Evolutionary conservation across 805 yeast species (phyloP).

Genomic region (Priceomyces melissophilus): DNA sequence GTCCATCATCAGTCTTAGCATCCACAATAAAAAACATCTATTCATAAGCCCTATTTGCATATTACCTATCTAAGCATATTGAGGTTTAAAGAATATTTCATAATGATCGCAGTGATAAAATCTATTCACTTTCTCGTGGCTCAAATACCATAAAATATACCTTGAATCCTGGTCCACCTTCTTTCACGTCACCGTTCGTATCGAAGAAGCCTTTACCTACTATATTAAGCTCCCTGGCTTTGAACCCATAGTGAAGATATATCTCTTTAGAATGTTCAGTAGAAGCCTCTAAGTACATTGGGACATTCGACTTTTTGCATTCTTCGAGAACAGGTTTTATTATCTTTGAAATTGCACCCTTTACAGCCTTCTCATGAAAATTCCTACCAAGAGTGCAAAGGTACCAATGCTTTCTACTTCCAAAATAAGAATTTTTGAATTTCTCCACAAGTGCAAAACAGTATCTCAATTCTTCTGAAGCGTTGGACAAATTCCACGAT

Average conservation of each 20-base stretch:
- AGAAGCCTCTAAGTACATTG: slow-evolving; percentile 6
- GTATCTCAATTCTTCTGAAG: too few species aligned
- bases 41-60: too few species aligned
- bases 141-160: neutral
- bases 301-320: slow-evolving; percentile 2
- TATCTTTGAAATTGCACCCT: slow-evolving; percentile 4
- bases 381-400: slow-evolving; percentile 6
- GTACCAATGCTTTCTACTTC: slow-evolving; percentile 4
- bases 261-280: slow-evolving; percentile 5
- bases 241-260: slow-evolving; percentile 8
- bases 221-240: neutral
- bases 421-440: neutral
- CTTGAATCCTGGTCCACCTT: slow-evolving; percentile 1
- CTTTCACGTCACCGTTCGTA: neutral
- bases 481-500: neutral
- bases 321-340: slow-evolving; percentile 3
- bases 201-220: neutral
- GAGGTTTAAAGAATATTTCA: too few species aligned
- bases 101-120: too few species aligned
- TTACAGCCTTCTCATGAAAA: neutral
- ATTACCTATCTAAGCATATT: too few species aligned
- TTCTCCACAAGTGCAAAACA: neutral
- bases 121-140: too few species aligned
- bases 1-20: too few species aligned
- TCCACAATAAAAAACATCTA: too few species aligned